Evolutionary conservation across 495 filamentous ascomycete genomes (phyloP).

Genomic region (Parathielavia hyrcaniae): DNA sequence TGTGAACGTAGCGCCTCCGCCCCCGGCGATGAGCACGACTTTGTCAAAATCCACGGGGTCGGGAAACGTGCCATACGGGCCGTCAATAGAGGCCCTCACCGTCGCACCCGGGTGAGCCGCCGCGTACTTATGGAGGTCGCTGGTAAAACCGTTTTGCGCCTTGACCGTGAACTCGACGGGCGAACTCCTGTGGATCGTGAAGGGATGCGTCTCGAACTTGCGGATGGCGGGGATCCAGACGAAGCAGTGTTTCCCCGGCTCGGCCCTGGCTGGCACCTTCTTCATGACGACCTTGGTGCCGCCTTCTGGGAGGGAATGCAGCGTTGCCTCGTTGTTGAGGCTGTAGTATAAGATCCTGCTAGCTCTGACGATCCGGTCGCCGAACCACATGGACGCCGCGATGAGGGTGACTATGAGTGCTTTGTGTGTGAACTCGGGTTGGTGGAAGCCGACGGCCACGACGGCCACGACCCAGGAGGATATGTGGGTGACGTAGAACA

Average conservation of each 20-base stretch:
- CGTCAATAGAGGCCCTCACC: conserved; percentile 50
- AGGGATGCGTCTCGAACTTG: conserved; percentile 53
- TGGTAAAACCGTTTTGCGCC: conserved; percentile 52
- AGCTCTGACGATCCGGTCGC: conserved; percentile 48
- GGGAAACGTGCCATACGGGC: conserved; percentile 53
- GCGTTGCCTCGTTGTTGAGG: conserved; percentile 49
- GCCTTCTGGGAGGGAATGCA: conserved; percentile 50
- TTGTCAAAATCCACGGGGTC: conserved; percentile 52
- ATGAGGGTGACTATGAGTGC: conserved; percentile 42
- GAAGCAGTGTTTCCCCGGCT: conserved; percentile 56
- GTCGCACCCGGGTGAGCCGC: conserved; percentile 41
- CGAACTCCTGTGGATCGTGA: conserved; percentile 51
- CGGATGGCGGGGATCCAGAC: conserved; percentile 55
- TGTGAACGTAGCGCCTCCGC: conserved; percentile 53
- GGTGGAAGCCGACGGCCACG: conserved; percentile 49
- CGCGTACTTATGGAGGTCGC: conserved; percentile 48
- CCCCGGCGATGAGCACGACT: conserved; percentile 53
- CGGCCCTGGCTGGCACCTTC: conserved; percentile 39
- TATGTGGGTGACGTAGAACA: conserved; percentile 54
- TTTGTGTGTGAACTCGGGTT: conserved; percentile 40
- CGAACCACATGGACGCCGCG: conserved; percentile 44
- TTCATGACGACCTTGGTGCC: conserved; percentile 52
- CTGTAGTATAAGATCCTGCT: conserved; percentile 44
- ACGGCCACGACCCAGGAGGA: conserved; percentile 46
- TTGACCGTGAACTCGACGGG: conserved; percentile 52